phyloP scores from a whole-genome alignment of 2,329 filamentous ascomycete species.

The Penicillium sp. region DNA sequence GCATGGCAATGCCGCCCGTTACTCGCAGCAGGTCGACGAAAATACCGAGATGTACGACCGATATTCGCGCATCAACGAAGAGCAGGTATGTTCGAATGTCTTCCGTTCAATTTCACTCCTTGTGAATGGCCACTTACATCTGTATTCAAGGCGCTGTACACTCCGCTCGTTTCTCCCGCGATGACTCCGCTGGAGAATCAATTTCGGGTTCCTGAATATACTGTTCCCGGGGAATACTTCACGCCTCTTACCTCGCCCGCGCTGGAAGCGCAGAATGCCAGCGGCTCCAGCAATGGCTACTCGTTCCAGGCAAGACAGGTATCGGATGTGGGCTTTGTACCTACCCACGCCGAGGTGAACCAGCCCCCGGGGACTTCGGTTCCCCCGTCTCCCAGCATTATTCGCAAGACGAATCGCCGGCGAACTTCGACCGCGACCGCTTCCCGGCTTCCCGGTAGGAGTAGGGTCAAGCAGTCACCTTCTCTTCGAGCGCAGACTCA shows the following conservation, averaged over 20 bases:
- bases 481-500: slow-evolving; percentile 40
- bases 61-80: slow-evolving; percentile 41
- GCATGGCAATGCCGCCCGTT: slow-evolving; percentile 42
- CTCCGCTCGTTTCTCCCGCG: slow-evolving; percentile 48
- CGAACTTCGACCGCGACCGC: slow-evolving; percentile 33
- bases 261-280: slow-evolving; percentile 45
- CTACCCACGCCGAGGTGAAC: slow-evolving; percentile 41
- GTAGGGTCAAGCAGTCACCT: slow-evolving; percentile 43
- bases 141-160: slow-evolving; percentile 43
- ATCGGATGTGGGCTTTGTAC: slow-evolving; percentile 40
- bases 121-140: slow-evolving; percentile 3
- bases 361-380: slow-evolving; percentile 27
- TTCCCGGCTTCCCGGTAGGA: slow-evolving; percentile 32
- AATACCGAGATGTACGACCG: slow-evolving; percentile 43
- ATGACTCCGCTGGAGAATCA: slow-evolving; percentile 49
- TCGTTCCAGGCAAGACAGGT: slow-evolving; percentile 34
- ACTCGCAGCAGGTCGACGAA: slow-evolving; percentile 39
- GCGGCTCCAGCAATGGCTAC: slow-evolving; percentile 29
- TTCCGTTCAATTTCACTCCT: too few relatives aligned
- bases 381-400: slow-evolving; percentile 24
- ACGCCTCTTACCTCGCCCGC: slow-evolving; percentile 49
- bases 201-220: slow-evolving; percentile 46
- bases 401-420: slow-evolving; percentile 40
- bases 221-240: slow-evolving; percentile 48
- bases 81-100: slow-evolving; percentile 35